These are phyloP conservation scores for Gamarada debralockiae DNA, from an alignment of 495 filamentous ascomycete species.

Conservation along the genomic window DNA sequence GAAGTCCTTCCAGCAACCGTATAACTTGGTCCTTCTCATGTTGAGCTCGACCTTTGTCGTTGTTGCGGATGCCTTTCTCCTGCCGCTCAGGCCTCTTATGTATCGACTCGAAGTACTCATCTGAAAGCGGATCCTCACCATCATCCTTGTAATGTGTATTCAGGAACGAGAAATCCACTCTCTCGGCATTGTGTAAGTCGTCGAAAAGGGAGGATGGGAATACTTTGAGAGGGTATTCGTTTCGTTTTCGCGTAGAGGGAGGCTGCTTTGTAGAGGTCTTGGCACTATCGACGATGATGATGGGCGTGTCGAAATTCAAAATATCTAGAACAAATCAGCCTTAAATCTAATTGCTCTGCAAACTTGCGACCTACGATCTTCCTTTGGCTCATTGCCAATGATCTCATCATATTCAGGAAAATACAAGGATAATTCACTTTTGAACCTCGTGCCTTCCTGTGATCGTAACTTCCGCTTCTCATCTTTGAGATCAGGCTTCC, in stretches of 20 bases:
- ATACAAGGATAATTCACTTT: conserved; percentile 83
- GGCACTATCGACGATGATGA: conserved; percentile 47
- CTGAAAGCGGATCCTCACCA: conserved; percentile 62
- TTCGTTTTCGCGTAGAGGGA: conserved; percentile 23
- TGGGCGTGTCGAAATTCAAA: conserved; percentile 56
- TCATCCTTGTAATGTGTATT: conserved; percentile 36
- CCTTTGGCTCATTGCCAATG: conserved; percentile 73
- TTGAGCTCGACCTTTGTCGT: conserved; percentile 85
- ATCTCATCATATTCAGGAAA: conserved; percentile 91
- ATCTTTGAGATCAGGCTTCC: conserved; percentile 35
- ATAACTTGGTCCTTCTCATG: conserved; percentile 89
- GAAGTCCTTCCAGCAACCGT: conserved; percentile 78
- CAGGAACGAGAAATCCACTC: conserved; percentile 53
- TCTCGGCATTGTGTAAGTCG: conserved; percentile 47
- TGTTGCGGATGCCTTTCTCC: conserved; percentile 90
- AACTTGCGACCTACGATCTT: conserved; percentile 56
- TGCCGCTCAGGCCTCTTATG: conserved; percentile 79
- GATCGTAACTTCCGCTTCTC: conserved; percentile 51
- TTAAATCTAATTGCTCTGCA: background rate
- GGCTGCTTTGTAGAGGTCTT: conserved; percentile 25
- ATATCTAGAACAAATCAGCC: conserved; percentile 39
- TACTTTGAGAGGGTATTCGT: conserved; percentile 36
- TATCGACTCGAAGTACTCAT: conserved; percentile 60
- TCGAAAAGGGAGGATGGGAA: conserved; percentile 42
- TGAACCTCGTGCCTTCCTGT: conserved; percentile 58